Percentiles rank a stretch among this genome's conserved stretches.
These are phyloP conservation scores for Sporothrix dimorphospora DNA, from an alignment of 2,329 filamentous ascomycete genomes.

Conservation along the genomic window DNA sequence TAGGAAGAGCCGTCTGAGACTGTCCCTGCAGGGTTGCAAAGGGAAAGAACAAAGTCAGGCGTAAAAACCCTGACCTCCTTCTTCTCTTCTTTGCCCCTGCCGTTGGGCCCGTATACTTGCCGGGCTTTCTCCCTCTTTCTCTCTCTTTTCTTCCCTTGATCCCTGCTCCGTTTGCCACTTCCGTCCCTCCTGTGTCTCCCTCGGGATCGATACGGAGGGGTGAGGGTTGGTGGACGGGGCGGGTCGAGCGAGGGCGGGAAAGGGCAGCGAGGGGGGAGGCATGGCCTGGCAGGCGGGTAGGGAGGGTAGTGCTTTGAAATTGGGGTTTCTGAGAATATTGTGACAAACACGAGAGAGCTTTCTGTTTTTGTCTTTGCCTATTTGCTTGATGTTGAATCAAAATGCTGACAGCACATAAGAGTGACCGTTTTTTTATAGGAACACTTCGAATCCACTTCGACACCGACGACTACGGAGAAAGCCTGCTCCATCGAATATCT, in stretches of 20 bases:
- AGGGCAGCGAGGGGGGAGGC: constrained; percentile 32
- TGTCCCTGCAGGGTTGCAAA: constrained; percentile 32
- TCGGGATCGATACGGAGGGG: constrained; percentile 24
- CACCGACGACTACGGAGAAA: not conserved
- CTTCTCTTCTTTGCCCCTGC: constrained; percentile 7
- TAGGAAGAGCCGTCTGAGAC: constrained; percentile 52
- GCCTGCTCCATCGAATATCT: not conserved
- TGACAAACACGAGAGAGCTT: constrained; percentile 8
- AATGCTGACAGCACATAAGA: not conserved
- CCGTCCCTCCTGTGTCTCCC: constrained; percentile 23
- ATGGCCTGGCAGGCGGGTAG: constrained; percentile 35
- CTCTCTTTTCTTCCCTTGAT: not conserved
- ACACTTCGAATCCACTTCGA: not conserved
- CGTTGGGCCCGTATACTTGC: not conserved
- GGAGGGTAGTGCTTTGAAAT: constrained; percentile 47
- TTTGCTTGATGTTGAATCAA: not conserved
- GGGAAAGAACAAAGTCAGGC: not conserved
- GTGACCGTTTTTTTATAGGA: too few relatives aligned
- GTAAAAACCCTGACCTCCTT: not conserved
- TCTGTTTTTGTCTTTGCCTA: not conserved
- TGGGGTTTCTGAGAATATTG: constrained; percentile 38
- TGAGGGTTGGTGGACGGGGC: not conserved
- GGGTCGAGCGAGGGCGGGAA: constrained; percentile 29
- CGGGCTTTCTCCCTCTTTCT: not conserved
- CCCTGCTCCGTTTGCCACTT: not conserved